These are phyloP conservation scores for Syzygium grande DNA, from an alignment of 345 rosid species.

Conservation along the genomic window DNA sequence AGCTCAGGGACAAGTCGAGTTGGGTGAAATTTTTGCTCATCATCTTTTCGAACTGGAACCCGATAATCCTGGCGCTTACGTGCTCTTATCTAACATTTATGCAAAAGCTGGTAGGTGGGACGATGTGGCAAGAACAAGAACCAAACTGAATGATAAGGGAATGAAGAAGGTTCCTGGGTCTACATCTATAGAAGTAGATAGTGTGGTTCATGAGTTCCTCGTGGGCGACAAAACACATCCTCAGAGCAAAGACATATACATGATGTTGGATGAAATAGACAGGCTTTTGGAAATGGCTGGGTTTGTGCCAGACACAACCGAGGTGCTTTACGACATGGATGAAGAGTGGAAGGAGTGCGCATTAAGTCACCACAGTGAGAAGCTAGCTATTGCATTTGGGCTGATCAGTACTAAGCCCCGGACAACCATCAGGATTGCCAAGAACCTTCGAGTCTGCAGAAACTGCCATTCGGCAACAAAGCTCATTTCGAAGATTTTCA, in stretches of 20 bases:
- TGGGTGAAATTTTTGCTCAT: slow-evolving; percentile 48
- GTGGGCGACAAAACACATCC: slow-evolving; percentile 64
- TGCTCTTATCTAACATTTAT: slow-evolving; percentile 76
- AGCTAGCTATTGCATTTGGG: slow-evolving; percentile 5
- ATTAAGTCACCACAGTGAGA: slow-evolving; percentile 45
- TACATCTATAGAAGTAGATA: slow-evolving; percentile 60
- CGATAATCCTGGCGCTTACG: slow-evolving; percentile 46
- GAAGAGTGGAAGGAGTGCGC: slow-evolving; percentile 71
- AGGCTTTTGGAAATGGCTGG: slow-evolving; percentile 38
- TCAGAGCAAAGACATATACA: slow-evolving; percentile 38
- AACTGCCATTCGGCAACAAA: slow-evolving; percentile 8
- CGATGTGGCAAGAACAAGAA: slow-evolving; percentile 52
- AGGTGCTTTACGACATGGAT: slow-evolving; percentile 65
- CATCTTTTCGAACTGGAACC: slow-evolving; percentile 48
- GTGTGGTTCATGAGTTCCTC: slow-evolving; percentile 70
- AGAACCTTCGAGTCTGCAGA: slow-evolving; percentile 6
- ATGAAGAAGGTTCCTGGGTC: slow-evolving; percentile 75
- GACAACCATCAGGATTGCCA: slow-evolving; percentile 4
- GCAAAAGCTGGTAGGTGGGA: slow-evolving; percentile 70
- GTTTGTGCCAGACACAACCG: slow-evolving; percentile 58
- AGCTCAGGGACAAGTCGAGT: slow-evolving; percentile 34
- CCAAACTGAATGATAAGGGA: slow-evolving; percentile 42
- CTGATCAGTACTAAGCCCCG: neutral
- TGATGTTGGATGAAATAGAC: slow-evolving; percentile 67
- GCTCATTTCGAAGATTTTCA: slow-evolving; percentile 55